phyloP scores from a whole-genome alignment of 2,329 filamentous ascomycete species.

The Fusarium piperis region DNA sequence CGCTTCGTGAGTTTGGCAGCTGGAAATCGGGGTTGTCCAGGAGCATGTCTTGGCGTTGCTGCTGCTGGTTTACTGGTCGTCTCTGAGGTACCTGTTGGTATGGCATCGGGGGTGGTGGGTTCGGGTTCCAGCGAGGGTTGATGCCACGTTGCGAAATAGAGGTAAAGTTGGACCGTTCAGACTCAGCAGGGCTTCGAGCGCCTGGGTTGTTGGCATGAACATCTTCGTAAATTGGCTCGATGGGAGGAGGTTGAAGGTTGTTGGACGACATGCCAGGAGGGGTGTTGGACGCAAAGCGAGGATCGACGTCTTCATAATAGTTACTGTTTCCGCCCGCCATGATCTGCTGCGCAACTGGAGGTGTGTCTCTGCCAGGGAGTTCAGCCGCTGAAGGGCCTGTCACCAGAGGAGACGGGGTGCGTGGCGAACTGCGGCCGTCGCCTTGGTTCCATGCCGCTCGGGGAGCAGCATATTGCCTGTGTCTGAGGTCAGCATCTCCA shows the following conservation, averaged over 20 bases:
- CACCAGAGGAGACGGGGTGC: constrained; percentile 57
- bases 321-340: constrained; percentile 46
- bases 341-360: constrained; percentile 42
- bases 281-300: constrained; percentile 74
- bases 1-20: constrained; percentile 61
- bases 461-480: constrained; percentile 64
- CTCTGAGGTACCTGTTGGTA: constrained; percentile 55
- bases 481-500: background rate
- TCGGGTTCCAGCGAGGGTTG: constrained; percentile 85
- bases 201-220: constrained; percentile 61
- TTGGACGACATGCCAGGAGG: constrained; percentile 41
- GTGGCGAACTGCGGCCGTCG: constrained; percentile 55
- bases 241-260: constrained; percentile 41
- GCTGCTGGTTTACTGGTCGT: constrained; percentile 62
- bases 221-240: constrained; percentile 68
- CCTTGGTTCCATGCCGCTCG: constrained; percentile 65
- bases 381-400: constrained; percentile 49
- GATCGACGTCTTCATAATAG: constrained; percentile 96
- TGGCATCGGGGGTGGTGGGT: constrained; percentile 55
- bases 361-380: constrained; percentile 48
- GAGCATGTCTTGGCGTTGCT: constrained; percentile 75
- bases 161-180: constrained; percentile 86
- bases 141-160: constrained; percentile 88
- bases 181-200: constrained; percentile 77
- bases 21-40: constrained; percentile 90